Evolutionary conservation across 2,329 filamentous ascomycete species (phyloP).

Genomic region (Neurospora sp.): DNA sequence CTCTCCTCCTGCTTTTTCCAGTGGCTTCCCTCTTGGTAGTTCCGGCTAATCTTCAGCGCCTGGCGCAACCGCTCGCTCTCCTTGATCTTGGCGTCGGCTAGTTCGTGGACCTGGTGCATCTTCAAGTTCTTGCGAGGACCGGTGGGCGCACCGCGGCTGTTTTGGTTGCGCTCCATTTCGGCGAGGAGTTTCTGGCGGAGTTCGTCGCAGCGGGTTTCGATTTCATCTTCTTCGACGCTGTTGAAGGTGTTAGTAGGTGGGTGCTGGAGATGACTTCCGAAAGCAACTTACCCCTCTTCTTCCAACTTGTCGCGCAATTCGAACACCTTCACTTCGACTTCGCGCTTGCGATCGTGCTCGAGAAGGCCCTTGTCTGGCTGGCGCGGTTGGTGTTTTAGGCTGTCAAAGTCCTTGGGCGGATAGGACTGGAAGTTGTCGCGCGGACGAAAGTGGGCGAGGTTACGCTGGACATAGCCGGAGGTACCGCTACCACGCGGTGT

Average conservation of each 20-base stretch:
- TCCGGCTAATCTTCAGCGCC: constrained; percentile 76
- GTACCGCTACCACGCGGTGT: constrained; percentile 93
- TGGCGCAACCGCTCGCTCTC: constrained; percentile 82
- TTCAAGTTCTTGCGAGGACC: constrained; percentile 57
- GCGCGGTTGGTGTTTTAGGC: constrained; percentile 63
- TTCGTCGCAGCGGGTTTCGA: constrained; percentile 63
- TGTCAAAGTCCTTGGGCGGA: constrained; percentile 56
- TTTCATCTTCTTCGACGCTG: constrained; percentile 79
- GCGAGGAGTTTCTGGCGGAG: constrained; percentile 53
- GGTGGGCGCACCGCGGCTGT: constrained; percentile 22
- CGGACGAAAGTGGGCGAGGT: constrained; percentile 70
- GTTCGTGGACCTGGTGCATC: constrained; percentile 88
- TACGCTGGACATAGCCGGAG: constrained; percentile 95
- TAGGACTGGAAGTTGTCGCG: constrained; percentile 72
- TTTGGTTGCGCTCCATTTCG: constrained; percentile 33
- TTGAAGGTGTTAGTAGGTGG: constrained; percentile 5
- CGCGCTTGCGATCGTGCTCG: constrained; percentile 84
- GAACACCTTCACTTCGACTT: constrained; percentile 88
- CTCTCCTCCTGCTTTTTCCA: constrained; percentile 78
- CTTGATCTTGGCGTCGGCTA: constrained; percentile 90
- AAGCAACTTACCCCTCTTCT: constrained; percentile 61
- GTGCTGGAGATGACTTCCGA: background rate
- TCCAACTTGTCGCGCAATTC: constrained; percentile 86
- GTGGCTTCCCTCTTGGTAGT: constrained; percentile 79
- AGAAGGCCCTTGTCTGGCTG: constrained; percentile 88